Evolutionary conservation across 768 basidiomycete species (phyloP).

Genomic region (Suillus spraguei): DNA sequence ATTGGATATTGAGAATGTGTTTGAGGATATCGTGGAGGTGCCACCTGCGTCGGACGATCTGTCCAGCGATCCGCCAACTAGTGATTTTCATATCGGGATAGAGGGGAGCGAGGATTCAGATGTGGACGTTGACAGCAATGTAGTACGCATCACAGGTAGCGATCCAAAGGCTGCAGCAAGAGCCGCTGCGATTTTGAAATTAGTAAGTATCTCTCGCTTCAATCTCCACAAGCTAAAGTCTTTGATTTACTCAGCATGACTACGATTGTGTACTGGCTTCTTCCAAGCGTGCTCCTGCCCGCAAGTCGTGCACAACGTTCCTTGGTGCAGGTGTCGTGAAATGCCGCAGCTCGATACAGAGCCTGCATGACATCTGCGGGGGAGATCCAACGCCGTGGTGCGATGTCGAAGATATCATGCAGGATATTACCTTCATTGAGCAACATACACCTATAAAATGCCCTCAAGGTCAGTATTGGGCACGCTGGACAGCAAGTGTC

Average conservation of each 20-base stretch:
- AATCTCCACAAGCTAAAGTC: background rate
- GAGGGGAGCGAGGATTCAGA: conserved; percentile 31
- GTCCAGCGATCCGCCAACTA: background rate
- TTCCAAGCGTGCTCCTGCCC: conserved; percentile 34
- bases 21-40: conserved; percentile 9
- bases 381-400: conserved; percentile 31
- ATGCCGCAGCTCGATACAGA: conserved; percentile 14
- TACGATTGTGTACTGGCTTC: conserved; percentile 71
- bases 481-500: background rate
- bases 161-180: conserved; percentile 87
- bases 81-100: background rate
- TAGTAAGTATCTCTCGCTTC: conserved; percentile 51
- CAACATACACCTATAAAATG: conserved; percentile 23
- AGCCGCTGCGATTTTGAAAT: conserved; percentile 91
- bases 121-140: conserved; percentile 39
- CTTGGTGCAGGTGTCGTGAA: conserved; percentile 35
- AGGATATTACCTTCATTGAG: conserved; percentile 22
- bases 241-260: conserved; percentile 59
- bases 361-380: conserved; percentile 16
- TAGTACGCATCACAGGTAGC: conserved; percentile 83
- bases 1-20: conserved; percentile 6
- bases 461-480: background rate
- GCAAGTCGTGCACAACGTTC: conserved; percentile 41
- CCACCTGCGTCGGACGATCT: conserved; percentile 3
- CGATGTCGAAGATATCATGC: conserved; percentile 30